These are phyloP conservation scores for Hymenoscyphus fraxineus DNA, from an alignment of 2,329 filamentous ascomycete species.

Conservation along the genomic window DNA sequence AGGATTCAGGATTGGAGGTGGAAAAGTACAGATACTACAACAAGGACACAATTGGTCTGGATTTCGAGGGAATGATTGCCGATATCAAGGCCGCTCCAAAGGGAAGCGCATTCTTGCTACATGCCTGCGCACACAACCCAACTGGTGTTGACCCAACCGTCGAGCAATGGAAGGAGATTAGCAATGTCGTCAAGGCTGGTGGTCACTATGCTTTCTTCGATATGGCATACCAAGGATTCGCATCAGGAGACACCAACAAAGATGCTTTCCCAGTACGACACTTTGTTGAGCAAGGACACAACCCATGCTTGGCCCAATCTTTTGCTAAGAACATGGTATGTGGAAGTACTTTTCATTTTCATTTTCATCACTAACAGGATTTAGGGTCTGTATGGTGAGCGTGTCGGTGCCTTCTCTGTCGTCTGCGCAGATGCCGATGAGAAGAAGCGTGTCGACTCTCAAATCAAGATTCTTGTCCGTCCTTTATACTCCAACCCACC, in stretches of 20 bases:
- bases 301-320: slow-evolving; percentile 82
- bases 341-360: slow-evolving; percentile 19
- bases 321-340: slow-evolving; percentile 98
- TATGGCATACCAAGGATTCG: slow-evolving; percentile 99
- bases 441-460: slow-evolving; percentile 93
- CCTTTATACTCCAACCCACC: slow-evolving; percentile 98
- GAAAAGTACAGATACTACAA: slow-evolving; percentile 99
- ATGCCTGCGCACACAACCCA: slow-evolving; percentile 97
- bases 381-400: slow-evolving; percentile 94
- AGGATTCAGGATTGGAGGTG: slow-evolving; percentile 84
- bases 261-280: slow-evolving; percentile 91
- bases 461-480: slow-evolving; percentile 97
- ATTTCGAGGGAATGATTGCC: slow-evolving; percentile 89
- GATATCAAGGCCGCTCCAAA: slow-evolving; percentile 87
- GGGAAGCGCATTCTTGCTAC: slow-evolving; percentile 86
- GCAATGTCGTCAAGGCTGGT: slow-evolving; percentile 77
- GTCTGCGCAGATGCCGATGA: slow-evolving; percentile 81
- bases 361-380: not conserved
- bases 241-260: slow-evolving; percentile 83
- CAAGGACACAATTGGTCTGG: slow-evolving; percentile 95
- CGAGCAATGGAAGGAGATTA: slow-evolving; percentile 91
- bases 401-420: slow-evolving; percentile 93
- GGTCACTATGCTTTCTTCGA: slow-evolving; percentile 96
- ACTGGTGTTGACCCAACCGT: slow-evolving; percentile 91
- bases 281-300: slow-evolving; percentile 90